Conservation (phyloP, 441 rosid genomes). For the Croton setiger region DNA sequence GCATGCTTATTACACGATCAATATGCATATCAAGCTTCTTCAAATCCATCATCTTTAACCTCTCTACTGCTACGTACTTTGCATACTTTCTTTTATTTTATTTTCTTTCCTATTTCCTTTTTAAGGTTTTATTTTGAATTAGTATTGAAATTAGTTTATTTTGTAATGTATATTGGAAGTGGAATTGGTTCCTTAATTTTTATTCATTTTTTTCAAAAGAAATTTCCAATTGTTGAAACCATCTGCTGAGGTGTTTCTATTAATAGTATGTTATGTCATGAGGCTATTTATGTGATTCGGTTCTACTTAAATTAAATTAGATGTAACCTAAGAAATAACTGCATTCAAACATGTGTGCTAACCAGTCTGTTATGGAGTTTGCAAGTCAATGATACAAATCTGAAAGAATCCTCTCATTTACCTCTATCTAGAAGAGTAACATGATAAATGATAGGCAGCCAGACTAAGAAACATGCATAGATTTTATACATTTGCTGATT, state of each 20-base stretch:
- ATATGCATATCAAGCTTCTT: not conserved
- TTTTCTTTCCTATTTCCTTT: not conserved
- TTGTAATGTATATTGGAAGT: not conserved
- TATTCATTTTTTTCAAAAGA: not conserved
- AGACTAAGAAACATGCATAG: not conserved
- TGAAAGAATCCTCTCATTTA: no score
- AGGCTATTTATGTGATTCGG: not conserved
- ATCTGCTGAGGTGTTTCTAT: not conserved
- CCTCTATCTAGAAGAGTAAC: no score
- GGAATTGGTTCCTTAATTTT: not conserved
- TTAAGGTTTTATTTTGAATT: not conserved
- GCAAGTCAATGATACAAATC: no score
- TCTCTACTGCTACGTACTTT: not conserved
- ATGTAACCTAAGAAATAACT: no score
- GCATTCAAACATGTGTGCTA: no score
- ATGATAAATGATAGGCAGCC: not conserved
- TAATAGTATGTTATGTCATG: not conserved
- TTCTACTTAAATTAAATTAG: no score
- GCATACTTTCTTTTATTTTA: not conserved
- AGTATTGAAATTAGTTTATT: not conserved
- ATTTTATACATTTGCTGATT: constrained; percentile 10
- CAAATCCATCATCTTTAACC: not conserved
- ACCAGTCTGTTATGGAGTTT: no score
- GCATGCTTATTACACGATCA: not conserved
- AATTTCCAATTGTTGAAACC: not conserved